Evolutionary conservation across 352 stramenopile species (phyloP).

Genomic region (Blastocystis hominis): DNA sequence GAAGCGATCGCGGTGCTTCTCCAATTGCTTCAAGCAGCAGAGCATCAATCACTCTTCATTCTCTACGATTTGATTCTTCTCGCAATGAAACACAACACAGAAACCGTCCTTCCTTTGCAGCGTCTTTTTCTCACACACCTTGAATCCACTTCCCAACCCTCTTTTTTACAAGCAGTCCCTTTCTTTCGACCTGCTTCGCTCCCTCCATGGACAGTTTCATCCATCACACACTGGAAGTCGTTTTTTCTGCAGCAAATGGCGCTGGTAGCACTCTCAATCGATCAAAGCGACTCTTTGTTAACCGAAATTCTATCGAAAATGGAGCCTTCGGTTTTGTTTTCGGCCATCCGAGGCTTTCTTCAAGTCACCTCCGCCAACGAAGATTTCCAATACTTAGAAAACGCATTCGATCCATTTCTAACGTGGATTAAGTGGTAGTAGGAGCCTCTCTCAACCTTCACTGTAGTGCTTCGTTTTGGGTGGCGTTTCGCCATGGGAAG

Average conservation of each 20-base stretch:
- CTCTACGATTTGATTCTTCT: background rate
- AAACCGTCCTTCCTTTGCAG: background rate
- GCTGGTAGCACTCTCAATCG: background rate
- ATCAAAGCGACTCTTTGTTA: background rate
- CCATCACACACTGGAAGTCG: background rate
- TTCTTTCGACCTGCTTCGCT: background rate
- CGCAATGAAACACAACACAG: background rate
- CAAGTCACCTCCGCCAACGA: background rate
- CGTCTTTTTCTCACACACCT: background rate
- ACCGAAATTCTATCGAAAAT: too few relatives aligned
- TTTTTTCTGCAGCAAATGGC: slow-evolving; percentile 26
- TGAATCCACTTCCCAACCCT: background rate
- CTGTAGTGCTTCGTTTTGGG: background rate
- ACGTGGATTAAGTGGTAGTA: background rate
- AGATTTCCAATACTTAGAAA: background rate
- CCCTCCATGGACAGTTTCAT: background rate
- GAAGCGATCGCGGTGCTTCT: background rate
- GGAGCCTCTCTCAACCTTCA: background rate
- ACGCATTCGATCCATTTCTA: background rate
- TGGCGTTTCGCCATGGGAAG: background rate
- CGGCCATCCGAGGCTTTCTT: background rate
- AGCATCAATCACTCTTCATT: background rate
- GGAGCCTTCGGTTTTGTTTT: background rate
- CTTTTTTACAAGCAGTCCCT: background rate
- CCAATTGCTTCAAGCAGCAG: background rate